A percentile compares a stretch with the other conserved stretches of the same genome.
Evolutionary conservation across 2,329 filamentous ascomycete species (phyloP).

Genomic region (Proliferodiscus dingleyae): DNA sequence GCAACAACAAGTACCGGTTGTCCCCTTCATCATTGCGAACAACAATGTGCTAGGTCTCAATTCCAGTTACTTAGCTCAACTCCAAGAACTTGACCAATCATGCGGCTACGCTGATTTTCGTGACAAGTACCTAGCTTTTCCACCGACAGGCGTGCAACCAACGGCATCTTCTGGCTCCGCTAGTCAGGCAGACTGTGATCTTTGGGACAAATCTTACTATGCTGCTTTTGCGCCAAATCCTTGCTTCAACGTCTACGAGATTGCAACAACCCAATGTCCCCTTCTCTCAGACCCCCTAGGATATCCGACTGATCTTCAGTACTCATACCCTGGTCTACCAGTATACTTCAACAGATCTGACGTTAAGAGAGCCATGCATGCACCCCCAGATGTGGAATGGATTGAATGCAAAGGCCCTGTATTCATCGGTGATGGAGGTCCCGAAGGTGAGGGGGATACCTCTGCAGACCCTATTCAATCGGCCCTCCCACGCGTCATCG

Average conservation of each 20-base stretch:
- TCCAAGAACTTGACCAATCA: slow-evolving; percentile 36
- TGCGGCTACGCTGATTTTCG: slow-evolving; percentile 44
- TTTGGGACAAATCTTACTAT: slow-evolving; percentile 36
- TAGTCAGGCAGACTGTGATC: slow-evolving; percentile 31
- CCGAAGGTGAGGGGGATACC: slow-evolving; percentile 29
- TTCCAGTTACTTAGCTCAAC: slow-evolving; percentile 35
- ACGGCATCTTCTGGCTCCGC: slow-evolving; percentile 27
- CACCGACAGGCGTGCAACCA: slow-evolving; percentile 33
- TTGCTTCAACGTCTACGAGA: slow-evolving; percentile 47
- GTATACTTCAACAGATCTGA: slow-evolving; percentile 49
- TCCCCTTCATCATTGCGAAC: slow-evolving; percentile 38
- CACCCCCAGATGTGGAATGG: slow-evolving; percentile 38
- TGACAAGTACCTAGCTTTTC: slow-evolving; percentile 42
- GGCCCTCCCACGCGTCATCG: slow-evolving; percentile 44
- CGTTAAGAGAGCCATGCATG: slow-evolving; percentile 46
- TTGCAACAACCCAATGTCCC: slow-evolving; percentile 42
- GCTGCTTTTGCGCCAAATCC: slow-evolving; percentile 40
- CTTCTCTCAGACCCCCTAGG: slow-evolving; percentile 33
- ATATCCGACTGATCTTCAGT: slow-evolving; percentile 32
- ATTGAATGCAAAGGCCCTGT: slow-evolving; percentile 38
- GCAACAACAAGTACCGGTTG: slow-evolving; percentile 32
- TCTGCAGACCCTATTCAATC: slow-evolving; percentile 36
- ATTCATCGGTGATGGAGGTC: slow-evolving; percentile 32
- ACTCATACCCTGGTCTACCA: slow-evolving; percentile 34
- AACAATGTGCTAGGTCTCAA: slow-evolving; percentile 42